Evolutionary conservation across 2,329 filamentous ascomycete genomes (phyloP), one percentile per base, ranked within the genome.

Genomic region (Cercospora beticola): DNA sequence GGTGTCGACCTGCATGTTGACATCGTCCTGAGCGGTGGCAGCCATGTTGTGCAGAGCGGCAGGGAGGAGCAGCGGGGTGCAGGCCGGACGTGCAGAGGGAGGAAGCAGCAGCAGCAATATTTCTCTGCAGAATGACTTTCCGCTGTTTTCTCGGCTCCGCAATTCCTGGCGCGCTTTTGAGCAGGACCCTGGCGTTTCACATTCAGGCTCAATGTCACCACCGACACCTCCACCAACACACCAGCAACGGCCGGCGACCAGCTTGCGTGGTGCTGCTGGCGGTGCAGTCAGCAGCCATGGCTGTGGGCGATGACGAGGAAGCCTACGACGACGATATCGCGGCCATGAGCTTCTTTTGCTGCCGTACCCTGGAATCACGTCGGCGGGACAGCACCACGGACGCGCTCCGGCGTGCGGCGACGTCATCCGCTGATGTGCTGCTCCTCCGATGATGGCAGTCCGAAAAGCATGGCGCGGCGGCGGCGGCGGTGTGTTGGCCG

Each of bases 1-100:
- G 7, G 80, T 79, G 68, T 84, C 80, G 62, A 80, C 71, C 60
- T 74, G 69, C 66, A 74, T 74, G 33, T 72, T 68, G 40, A 68
- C 18, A 52, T 74, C 67, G 40, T 57, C 64, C 54, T 66, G 68
- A 18, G 66, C 57, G 23, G 62, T 43, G 16, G 62, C 54, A 6
- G 49, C 23, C 49, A 56, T 56, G 23, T 5, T 56, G 49, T 56
- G 49, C 56, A 18, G 14, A n/a, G 46, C 31, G 58, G 16, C 31
- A 56, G 18, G 31, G 64, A 40, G 46, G 46, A 49, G 54, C n/a
- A 57, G 23, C 56, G 56, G 30, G 43, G 57, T 52, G 64, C 33
- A 62, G 57, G 56, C 12, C 10, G 64, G 46, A 66, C 18, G 23
- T 52, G 30, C 33, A 57, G 23, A 23, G 54, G 54, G 54, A 57